phyloP scores from a whole-genome alignment of 139 green algal genomes.

The Chlamydomonas schloesseri region DNA sequence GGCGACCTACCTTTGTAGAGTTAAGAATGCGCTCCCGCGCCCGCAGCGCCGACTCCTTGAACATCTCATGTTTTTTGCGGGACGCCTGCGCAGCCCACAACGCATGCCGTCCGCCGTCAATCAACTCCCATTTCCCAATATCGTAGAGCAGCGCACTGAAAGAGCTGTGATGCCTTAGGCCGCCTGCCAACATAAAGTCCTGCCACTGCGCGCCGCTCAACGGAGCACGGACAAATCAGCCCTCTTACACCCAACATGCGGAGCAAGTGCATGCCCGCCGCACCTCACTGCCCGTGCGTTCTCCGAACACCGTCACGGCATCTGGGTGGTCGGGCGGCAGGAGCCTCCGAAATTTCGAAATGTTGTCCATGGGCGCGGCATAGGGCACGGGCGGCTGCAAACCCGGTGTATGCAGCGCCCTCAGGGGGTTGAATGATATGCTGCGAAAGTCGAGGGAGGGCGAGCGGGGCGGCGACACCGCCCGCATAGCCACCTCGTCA shows the following conservation, averaged over 20 bases:
- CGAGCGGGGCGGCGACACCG: neutral
- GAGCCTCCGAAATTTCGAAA: slow-evolving; percentile 67
- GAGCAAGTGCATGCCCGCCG: neutral
- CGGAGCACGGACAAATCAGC: no score
- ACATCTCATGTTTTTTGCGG: slow-evolving; percentile 24
- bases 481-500: no score
- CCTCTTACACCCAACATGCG: no score
- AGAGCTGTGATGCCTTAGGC: no score
- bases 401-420: slow-evolving; percentile 53
- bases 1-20: neutral
- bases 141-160: no score
- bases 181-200: no score
- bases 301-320: neutral
- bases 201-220: no score
- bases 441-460: slow-evolving; percentile 68
- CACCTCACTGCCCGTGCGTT: neutral
- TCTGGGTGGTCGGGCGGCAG: slow-evolving; percentile 65
- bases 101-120: no score
- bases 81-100: slow-evolving; percentile 21
- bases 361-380: slow-evolving; percentile 69
- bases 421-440: slow-evolving; percentile 60
- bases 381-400: slow-evolving; percentile 67
- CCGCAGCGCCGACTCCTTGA: slow-evolving; percentile 5
- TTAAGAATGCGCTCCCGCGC: neutral
- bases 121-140: no score